Evolutionary conservation across 2,329 filamentous ascomycete genomes (phyloP), one percentile per base, ranked within the genome.

Genomic region (Rhinocladiella mackenziei): DNA sequence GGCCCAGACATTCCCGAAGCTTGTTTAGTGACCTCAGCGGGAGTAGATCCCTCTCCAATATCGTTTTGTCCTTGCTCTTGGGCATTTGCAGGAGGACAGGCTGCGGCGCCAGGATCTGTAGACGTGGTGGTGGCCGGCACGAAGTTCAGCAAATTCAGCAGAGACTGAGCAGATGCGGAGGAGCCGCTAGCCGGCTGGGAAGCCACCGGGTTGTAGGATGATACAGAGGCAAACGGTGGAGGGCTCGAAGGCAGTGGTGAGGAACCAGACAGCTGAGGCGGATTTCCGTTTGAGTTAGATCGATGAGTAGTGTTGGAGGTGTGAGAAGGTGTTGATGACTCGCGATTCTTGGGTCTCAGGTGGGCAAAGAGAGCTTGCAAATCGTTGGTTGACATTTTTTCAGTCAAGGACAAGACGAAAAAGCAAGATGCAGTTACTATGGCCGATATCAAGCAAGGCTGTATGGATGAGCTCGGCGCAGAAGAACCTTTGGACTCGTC

Each of bases 121-220:
- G 18, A 19, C n/a, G 45, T 37, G 22, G 54, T 22, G 30, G 45
- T 51, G 28, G 70, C 64, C 54, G 76, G 70, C 50, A 75, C 80
- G 65, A 81, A 83, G 62, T 80, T 81, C 51, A 86, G 70, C 49
- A 85, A 64, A 58, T 77, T 83, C 47, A 85, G 70, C 53, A 86
- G 63, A 57, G 76, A 78, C 51, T 72, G 71, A 11, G 76, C 75
- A 48, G 74, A 71, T 44, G 73, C 71, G 37, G 65, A 45, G 26
- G 47, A 32, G 14, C 28, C 48, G 11, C 51, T 20, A 17, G 31
- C 38, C 11, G 29, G 19, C 3, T 23, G 29, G 26, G 44, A 19
- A 8, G 40, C 35, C 39, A 47, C 32, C 5, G 39, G 36, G 26
- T 22, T 30, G 28, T 18, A 33, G 3, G 43, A 18, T 4, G 22